Percentiles rank a stretch among this genome's conserved stretches.
Evolutionary conservation across 257 asterid species (phyloP).

Genomic region (Cruciata laevipes): DNA sequence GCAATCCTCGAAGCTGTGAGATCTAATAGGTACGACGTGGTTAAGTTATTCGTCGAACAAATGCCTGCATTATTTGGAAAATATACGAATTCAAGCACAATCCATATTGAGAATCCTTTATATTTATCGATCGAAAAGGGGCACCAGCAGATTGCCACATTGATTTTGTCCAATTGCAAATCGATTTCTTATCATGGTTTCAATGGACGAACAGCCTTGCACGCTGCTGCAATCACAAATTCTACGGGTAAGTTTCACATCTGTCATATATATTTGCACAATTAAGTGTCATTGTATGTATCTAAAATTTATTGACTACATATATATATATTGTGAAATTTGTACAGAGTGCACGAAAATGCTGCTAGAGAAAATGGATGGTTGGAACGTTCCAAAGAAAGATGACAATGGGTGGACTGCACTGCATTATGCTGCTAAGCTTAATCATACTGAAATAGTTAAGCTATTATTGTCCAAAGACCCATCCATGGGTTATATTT

Average conservation of each 20-base stretch:
- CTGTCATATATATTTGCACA: too few species aligned
- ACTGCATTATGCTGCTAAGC: slow-evolving; percentile 12
- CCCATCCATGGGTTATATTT: neutral
- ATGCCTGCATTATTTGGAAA: neutral
- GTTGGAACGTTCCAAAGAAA: too few species aligned
- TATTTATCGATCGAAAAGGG: slow-evolving; percentile 11
- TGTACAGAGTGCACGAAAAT: neutral
- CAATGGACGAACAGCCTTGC: slow-evolving; percentile 1
- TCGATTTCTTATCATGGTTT: neutral
- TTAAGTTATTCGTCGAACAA: neutral
- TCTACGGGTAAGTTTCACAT: too few species aligned
- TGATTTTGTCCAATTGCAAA: neutral
- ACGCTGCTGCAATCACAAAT: slow-evolving; percentile 12
- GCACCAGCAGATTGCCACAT: neutral
- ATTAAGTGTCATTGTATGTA: too few species aligned
- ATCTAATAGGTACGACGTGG: neutral
- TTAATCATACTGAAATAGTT: neutral
- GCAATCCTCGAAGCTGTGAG: slow-evolving; percentile 11
- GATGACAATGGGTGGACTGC: slow-evolving; percentile 18
- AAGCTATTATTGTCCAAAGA: neutral
- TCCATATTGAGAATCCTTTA: slow-evolving; percentile 6
- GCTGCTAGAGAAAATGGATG: neutral
- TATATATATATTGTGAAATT: too few species aligned
- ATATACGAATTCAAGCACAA: too few species aligned
- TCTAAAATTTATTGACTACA: too few species aligned